Conservation (phyloP, 169 alveolate genomes). For the Amoebophrya sp. region DNA sequence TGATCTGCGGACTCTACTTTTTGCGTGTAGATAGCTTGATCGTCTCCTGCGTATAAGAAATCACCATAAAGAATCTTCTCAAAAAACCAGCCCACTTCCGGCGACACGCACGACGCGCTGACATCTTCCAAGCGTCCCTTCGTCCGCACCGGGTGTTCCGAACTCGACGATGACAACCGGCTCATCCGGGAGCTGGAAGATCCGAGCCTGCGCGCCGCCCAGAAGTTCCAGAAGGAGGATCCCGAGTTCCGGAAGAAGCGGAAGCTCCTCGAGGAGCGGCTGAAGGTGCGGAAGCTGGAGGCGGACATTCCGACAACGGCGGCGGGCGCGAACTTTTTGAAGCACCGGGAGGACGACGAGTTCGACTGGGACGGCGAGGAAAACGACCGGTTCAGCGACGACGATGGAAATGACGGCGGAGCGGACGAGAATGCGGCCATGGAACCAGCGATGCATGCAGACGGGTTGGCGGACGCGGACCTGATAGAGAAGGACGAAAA, state of each 20-base stretch:
- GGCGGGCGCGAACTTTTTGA: not conserved
- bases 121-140: not conserved
- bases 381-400: not conserved
- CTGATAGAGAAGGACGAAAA: not conserved
- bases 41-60: no score
- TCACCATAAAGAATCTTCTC: not conserved
- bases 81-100: not conserved
- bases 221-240: not conserved
- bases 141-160: not conserved
- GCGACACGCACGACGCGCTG: not conserved
- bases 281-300: not conserved
- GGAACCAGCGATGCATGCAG: not conserved
- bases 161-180: not conserved
- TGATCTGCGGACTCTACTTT: no score
- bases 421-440: not conserved
- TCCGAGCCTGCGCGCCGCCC: not conserved
- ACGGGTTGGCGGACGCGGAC: not conserved
- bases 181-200: not conserved
- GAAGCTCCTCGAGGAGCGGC: not conserved
- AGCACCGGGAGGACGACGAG: not conserved
- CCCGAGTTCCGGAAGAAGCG: not conserved
- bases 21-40: no score
- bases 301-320: not conserved
- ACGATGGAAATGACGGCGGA: not conserved
- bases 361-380: not conserved